phyloP scores from a whole-genome alignment of 139 green algal genomes.

The Coelastrella sp. region DNA sequence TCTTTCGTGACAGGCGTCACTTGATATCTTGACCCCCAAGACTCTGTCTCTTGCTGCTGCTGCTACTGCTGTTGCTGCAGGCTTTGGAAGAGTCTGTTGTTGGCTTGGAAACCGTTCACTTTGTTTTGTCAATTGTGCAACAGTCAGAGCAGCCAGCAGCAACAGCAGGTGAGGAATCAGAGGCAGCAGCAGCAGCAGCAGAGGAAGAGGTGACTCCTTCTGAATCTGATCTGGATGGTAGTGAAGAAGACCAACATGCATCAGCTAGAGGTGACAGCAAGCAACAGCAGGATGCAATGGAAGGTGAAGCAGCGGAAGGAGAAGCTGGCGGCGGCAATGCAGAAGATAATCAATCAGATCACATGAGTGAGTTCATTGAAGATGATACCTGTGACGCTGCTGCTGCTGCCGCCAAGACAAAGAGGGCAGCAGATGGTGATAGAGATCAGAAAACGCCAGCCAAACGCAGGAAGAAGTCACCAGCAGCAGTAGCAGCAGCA shows the following conservation, averaged over 20 bases:
- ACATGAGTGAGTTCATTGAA: neutral
- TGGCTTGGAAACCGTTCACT: neutral
- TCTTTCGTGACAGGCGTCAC: neutral
- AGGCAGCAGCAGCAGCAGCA: conserved; percentile 3
- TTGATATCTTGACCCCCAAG: neutral
- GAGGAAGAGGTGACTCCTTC: neutral
- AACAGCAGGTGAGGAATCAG: neutral
- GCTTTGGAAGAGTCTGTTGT: neutral
- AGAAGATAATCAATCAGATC: neutral
- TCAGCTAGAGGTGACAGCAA: neutral
- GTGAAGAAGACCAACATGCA: neutral
- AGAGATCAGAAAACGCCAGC: neutral
- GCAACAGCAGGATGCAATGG: neutral
- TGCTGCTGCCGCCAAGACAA: neutral
- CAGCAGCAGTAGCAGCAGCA: neutral
- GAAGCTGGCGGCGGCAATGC: neutral
- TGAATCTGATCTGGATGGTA: neutral
- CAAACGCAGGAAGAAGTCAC: neutral
- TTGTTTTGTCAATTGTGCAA: neutral
- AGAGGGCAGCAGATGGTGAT: neutral
- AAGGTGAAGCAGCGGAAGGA: neutral
- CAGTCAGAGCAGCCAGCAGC: neutral
- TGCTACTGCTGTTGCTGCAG: neutral
- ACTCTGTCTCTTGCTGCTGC: neutral
- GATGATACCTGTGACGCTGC: neutral